Conservation (phyloP, 345 rosid genomes). For the Populus simonii region DNA sequence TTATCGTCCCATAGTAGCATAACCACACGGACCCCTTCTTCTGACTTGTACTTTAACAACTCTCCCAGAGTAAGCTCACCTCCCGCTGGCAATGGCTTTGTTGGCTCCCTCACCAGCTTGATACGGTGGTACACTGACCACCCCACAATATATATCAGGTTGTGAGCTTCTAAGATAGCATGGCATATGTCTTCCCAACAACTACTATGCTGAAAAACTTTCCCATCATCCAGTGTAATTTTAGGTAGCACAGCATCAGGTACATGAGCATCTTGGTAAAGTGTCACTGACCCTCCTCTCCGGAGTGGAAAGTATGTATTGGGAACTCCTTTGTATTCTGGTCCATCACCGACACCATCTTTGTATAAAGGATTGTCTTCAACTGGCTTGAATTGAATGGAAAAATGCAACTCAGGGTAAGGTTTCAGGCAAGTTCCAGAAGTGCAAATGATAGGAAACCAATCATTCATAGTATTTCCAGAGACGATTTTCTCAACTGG, state of each 20-base stretch:
- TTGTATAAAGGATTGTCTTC: conserved; percentile 31
- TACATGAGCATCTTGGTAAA: conserved; percentile 70
- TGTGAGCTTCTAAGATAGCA: conserved; percentile 60
- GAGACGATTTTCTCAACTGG: conserved; percentile 36
- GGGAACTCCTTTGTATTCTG: conserved; percentile 52
- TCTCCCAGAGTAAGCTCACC: conserved; percentile 64
- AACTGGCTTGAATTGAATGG: conserved; percentile 44
- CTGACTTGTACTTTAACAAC: conserved; percentile 58
- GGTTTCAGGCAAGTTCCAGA: conserved; percentile 31
- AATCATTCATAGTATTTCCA: conserved; percentile 43
- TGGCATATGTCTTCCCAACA: conserved; percentile 82
- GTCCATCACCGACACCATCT: conserved; percentile 56
- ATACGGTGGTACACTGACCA: conserved; percentile 63
- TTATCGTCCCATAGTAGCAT: conserved; percentile 71
- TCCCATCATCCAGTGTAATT: conserved; percentile 56
- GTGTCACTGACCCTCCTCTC: conserved; percentile 56
- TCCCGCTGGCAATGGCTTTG: conserved; percentile 46
- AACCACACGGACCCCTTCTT: conserved; percentile 67
- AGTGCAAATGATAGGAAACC: conserved; percentile 46
- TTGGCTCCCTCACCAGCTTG: conserved; percentile 63
- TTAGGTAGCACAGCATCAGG: conserved; percentile 46
- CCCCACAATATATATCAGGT: conserved; percentile 57
- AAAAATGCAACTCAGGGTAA: conserved; percentile 48
- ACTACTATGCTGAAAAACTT: conserved; percentile 42
- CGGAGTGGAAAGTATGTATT: conserved; percentile 60